Base-by-base conservation (phyloP, 495 filamentous ascomycete genomes). In the Apiosordaria backusii region DNA sequence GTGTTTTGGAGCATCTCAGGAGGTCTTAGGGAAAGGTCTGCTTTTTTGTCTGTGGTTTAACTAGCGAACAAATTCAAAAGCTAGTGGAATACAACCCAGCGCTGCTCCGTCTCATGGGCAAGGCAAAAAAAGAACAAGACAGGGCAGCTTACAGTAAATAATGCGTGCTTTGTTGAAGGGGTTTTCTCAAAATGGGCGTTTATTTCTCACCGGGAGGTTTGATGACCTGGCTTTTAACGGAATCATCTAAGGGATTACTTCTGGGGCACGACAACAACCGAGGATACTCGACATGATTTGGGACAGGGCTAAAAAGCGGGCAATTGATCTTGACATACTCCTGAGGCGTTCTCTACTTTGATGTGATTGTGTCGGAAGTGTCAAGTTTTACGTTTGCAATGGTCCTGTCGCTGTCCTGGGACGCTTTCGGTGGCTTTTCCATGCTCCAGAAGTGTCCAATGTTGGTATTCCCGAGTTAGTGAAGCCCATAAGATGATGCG, bases 1-100 rank as follows among this genome's bases (percentile, higher is more conserved):
- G 70, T 72, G 71, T 72, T 71, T 72, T 65, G 70, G 72, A 70
- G 72, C 72, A 74, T 74, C 68, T 72, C 68, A 62, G 72, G 72
- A 68, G 72, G 70, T 74, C 70, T 72, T 50, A 67, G 69, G 71
- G 68, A 73, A 73, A 58, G 72, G 72, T 74, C 72, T 72, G 72
- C 72, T 72, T 67, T n/a, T 72, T 70, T 66, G 70, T 67, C 68
- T 74, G 70, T 70, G 70, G 62, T 61, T 72, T 72, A 58, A 65
- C 72, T 74, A 72, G 72, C 72, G 35, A 45, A 68, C 64, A 65
- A 66, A 65, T 24, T 21, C 62, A 61, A 15, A 45, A 72, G 68
- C 72, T 72, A 74, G 70, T 67, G 24, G 67, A 72, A 74, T 72
- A 69, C 62, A 71, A 72, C 50, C 62, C 65, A 68, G 63, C 65